Conservation (phyloP, 768 basidiomycete genomes). For the Tephrocybe sp. region DNA sequence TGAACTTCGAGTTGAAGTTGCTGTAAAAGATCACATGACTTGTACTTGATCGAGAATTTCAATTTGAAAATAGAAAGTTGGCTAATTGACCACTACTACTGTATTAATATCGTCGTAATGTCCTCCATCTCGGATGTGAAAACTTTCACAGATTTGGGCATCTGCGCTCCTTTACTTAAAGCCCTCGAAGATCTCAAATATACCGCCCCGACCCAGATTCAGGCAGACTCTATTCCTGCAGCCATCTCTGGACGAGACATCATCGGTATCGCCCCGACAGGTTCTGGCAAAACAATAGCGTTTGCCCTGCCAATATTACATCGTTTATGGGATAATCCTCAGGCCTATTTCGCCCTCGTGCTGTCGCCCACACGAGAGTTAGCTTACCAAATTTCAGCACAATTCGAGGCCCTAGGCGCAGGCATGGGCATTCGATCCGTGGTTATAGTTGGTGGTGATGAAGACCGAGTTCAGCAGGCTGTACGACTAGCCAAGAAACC, state of each 20-base stretch:
- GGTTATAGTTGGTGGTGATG: too few species aligned
- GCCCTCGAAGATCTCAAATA: slow-evolving; percentile 77
- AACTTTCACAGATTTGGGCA: slow-evolving; percentile 44
- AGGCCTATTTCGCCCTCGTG: slow-evolving; percentile 85
- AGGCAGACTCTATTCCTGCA: slow-evolving; percentile 73
- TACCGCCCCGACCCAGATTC: slow-evolving; percentile 85
- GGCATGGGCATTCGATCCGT: too few species aligned
- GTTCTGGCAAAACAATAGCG: slow-evolving; percentile 94
- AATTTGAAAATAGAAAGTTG: too few species aligned
- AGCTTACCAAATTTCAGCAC: slow-evolving; percentile 96
- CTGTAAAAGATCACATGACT: too few species aligned
- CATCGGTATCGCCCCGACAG: slow-evolving; percentile 93
- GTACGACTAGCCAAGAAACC: slow-evolving; percentile 92
- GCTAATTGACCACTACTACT: too few species aligned
- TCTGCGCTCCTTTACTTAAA: slow-evolving; percentile 84
- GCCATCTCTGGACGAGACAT: slow-evolving; percentile 91
- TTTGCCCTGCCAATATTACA: slow-evolving; percentile 94
- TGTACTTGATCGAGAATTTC: too few species aligned
- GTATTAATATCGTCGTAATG: too few species aligned
- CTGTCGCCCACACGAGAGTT: slow-evolving; percentile 94
- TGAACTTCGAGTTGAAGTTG: too few species aligned
- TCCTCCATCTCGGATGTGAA: too few species aligned
- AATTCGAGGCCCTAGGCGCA: too few species aligned
- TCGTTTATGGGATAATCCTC: slow-evolving; percentile 91
- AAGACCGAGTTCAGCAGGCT: too few species aligned